Evolutionary conservation across 2,329 filamentous ascomycete genomes (phyloP).

Genomic region (Diaporthe australafricana): DNA sequence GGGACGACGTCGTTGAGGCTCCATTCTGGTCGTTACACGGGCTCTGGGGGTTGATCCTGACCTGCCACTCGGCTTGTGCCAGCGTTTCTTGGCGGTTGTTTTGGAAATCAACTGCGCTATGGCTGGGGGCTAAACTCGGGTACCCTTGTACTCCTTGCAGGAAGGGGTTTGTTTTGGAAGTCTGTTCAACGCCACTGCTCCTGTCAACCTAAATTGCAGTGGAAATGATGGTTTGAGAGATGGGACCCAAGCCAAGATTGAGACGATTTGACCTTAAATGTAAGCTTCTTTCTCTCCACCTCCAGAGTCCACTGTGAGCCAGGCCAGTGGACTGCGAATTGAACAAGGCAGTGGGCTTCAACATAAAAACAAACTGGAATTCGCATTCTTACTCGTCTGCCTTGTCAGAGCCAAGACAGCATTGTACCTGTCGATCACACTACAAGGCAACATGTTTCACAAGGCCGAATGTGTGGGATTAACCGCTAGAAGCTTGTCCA

Average conservation of each 20-base stretch:
- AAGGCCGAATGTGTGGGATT: slow-evolving; percentile 8
- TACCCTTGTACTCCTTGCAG: slow-evolving; percentile 8
- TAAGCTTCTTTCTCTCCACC: slow-evolving; percentile 28
- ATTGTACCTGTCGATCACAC: slow-evolving; percentile 21
- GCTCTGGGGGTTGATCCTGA: background rate
- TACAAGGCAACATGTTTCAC: slow-evolving; percentile 9
- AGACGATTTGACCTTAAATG: slow-evolving; percentile 17
- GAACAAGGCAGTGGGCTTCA: background rate
- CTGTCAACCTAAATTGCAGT: slow-evolving; percentile 8
- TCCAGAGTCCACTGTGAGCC: background rate
- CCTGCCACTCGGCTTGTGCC: slow-evolving; percentile 19
- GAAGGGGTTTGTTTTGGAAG: slow-evolving; percentile 3
- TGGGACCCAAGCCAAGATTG: slow-evolving; percentile 12
- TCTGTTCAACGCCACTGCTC: background rate
- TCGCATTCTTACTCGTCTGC: background rate
- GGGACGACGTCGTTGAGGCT: slow-evolving; percentile 24
- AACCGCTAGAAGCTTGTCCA: slow-evolving; percentile 22
- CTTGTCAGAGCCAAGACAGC: slow-evolving; percentile 24
- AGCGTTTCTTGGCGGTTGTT: slow-evolving; percentile 35
- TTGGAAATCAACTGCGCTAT: slow-evolving; percentile 16
- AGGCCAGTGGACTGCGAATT: no score
- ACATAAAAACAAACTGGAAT: background rate
- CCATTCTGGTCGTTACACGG: background rate
- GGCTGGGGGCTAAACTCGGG: slow-evolving; percentile 2
- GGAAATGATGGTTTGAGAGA: slow-evolving; percentile 21